Evolutionary conservation across 768 basidiomycete genomes (phyloP), one percentile per base, ranked within the genome.

Genomic region (Boletus pseudo-olivaceus): DNA sequence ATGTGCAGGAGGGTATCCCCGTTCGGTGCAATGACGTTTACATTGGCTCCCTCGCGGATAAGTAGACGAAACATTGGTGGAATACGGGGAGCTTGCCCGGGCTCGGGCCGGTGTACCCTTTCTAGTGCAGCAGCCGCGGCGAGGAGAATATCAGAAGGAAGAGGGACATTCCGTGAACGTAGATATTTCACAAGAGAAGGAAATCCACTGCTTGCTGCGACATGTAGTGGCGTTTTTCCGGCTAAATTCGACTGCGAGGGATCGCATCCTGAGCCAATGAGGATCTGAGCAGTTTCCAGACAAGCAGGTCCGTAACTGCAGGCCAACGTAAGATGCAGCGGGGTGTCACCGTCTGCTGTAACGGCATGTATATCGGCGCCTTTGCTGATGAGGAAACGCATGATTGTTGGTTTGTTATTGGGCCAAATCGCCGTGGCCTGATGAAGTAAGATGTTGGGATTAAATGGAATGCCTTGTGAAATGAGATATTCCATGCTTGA

Each of bases 1-100:
- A 51, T 40, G 20, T 54, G 53, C 7, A 51, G n/a, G 17, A n/a
- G 53, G 6, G 48, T 51, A 30, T 54, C 49, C 20, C 47, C 53
- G 27, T 54, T 40, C 14, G n/a, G 30, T 30, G 39, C n/a, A 7
- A 20, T 30, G 23, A 30, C 15, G 23, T 40, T 33, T 30, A 47
- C 38, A 17, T 10, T 19, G 30, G 51, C 51, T 8, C 45, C 51
- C 12, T 53, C 37, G 7, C 20, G 30, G 38, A 53, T 26, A 7
- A 17, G 32, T 33, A 33, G 32, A 19, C n/a, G 37, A 19, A 38
- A 38, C n/a, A 11, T n/a, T 15, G n/a, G 37, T 19, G n/a, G 15
- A 17, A 35, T 35, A 17, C 34, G 12, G 15, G 34, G 34, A 0
- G 8, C 17, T 37, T n/a, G 35, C 7, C 34, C 34, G 35, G 8